Evolutionary conservation across 441 rosid species (phyloP), one percentile per base, ranked within the genome.

Genomic region (Pelargonium fulgidum): DNA sequence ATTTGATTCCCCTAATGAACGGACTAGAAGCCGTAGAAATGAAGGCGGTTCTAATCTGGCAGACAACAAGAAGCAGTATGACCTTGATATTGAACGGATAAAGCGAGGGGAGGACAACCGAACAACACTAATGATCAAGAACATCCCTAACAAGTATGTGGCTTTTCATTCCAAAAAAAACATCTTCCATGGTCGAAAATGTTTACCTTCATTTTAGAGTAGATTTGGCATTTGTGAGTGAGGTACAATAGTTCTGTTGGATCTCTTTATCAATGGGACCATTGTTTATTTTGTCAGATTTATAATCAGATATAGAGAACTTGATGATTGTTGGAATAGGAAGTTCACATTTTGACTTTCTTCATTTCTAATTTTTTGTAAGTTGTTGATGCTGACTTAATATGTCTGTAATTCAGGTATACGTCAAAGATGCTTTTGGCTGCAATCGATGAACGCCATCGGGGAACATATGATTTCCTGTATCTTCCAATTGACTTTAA

Each of bases 61-160:
- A 62, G 90, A 89, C 80, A 75, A 67, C 68, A 89, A 83, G 83
- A 87, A 85, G 71, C 89, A 78, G 69, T 89, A 75, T 59, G 89
- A 89, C 67, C 90, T 87, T 70, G 90, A 86, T 66, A 65, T 89
- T 24, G 85, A 87, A 68, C 80, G 80, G 75, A 84, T 89, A 71
- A 41, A 76, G 61, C 79, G 47, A 50, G 92, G 92, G 72, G 87
- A 84, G 74, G 94, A 89, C 75, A 81, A 52, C 69, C 77, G 92
- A 45, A 87, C 94, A 20, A 89, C 94, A 5, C 81, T 89, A 62
- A 89, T 87, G 94, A 83, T 89, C 70, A 89, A 87, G 88, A 89
- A 87, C 62, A 89, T 89, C 74, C 94, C 94, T 47, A 89, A 89
- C 86, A 89, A 89, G 92, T 89, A 85, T 3, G 85, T 75, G 67